These are phyloP conservation scores for Exophiala sideris DNA, from an alignment of 2,329 filamentous ascomycete species.

Conservation along the genomic window DNA sequence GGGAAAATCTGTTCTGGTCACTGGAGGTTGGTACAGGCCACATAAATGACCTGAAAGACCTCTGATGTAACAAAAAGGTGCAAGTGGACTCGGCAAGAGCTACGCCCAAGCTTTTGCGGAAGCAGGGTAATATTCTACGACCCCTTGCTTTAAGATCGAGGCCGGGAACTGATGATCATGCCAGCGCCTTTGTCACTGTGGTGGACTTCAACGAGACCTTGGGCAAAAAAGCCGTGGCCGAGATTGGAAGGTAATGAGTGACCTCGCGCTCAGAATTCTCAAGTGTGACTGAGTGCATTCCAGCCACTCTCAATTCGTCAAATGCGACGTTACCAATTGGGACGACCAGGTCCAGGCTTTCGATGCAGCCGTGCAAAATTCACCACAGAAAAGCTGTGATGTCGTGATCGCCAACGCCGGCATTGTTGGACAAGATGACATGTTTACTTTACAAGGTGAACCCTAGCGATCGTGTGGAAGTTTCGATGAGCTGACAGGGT, in stretches of 20 bases:
- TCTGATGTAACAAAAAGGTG: not conserved
- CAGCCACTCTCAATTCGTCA: slow-evolving; percentile 32
- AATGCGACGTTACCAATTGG: slow-evolving; percentile 46
- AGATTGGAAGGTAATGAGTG: not conserved
- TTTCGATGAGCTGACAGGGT: slow-evolving; percentile 37
- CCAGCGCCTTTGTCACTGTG: not conserved
- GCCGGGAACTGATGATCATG: too few species aligned
- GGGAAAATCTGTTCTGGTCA: not conserved
- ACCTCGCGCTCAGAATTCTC: too few species aligned
- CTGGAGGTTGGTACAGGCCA: not conserved
- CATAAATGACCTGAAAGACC: too few species aligned
- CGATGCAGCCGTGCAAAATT: slow-evolving; percentile 36
- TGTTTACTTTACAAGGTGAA: slow-evolving; percentile 40
- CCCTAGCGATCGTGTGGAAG: too few species aligned
- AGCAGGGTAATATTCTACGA: not conserved
- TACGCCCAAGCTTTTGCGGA: not conserved
- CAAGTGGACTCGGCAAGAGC: not conserved
- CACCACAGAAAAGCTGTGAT: slow-evolving; percentile 41
- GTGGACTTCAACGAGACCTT: not conserved
- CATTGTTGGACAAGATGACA: slow-evolving; percentile 38
- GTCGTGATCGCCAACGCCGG: slow-evolving; percentile 50
- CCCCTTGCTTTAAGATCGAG: too few species aligned
- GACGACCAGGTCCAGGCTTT: slow-evolving; percentile 43
- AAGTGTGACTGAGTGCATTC: not conserved
- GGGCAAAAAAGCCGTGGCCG: not conserved